Conservation (phyloP, 1,284 basidiomycete species). For the Pisolithus thermaeus region DNA sequence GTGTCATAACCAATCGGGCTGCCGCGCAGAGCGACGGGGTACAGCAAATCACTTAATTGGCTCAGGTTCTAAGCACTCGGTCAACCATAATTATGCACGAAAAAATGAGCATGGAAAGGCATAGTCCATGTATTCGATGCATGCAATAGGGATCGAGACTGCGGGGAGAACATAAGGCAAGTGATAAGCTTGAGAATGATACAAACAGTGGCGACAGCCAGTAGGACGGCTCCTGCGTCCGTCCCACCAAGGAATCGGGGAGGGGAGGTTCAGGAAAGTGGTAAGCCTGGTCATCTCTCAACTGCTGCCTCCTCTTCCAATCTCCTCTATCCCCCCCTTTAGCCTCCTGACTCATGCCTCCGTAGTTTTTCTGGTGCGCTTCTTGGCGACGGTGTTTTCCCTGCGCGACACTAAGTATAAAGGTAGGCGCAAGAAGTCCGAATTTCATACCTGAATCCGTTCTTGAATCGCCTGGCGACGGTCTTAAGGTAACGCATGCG, state of each 20-base stretch:
- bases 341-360: constrained; percentile 37
- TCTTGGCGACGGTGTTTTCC: constrained; percentile 76
- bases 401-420: constrained; percentile 34
- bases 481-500: constrained; percentile 94
- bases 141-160: neutral
- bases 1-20: too few species aligned
- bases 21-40: too few species aligned
- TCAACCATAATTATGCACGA: too few species aligned
- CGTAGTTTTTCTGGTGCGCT: constrained; percentile 41
- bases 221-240: too few species aligned
- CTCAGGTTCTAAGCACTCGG: too few species aligned
- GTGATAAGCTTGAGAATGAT: constrained; percentile 1
- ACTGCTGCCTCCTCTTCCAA: neutral
- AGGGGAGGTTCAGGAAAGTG: neutral
- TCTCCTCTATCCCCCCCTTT: neutral
- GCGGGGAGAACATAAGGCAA: neutral
- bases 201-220: neutral
- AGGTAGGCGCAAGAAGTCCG: too few species aligned
- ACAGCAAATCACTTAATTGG: too few species aligned
- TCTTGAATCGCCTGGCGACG: constrained; percentile 94
- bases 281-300: neutral
- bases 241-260: neutral
- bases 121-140: neutral
- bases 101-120: neutral
- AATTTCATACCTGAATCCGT: constrained; percentile 78